These are phyloP conservation scores for Neopestalotiopsis sp. DNA, from an alignment of 2,329 filamentous ascomycete species.

Conservation along the genomic window DNA sequence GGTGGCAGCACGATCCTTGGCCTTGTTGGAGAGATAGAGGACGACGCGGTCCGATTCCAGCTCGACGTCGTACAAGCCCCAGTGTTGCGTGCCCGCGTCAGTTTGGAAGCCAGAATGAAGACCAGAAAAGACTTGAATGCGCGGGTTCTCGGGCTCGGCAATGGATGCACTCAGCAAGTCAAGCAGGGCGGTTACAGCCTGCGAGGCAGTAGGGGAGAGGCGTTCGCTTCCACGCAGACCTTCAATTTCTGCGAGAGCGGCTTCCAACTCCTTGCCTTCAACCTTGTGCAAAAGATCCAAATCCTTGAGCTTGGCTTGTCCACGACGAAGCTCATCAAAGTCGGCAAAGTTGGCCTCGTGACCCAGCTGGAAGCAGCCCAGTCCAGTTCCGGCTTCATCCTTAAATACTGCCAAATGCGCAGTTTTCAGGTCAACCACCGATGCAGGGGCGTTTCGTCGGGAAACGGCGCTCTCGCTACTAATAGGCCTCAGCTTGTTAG, in stretches of 20 bases:
- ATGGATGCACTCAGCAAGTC: neutral
- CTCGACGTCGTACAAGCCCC: slow-evolving; percentile 11
- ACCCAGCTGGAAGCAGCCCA: slow-evolving; percentile 12
- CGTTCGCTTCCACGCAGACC: neutral
- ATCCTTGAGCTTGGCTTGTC: slow-evolving; percentile 2
- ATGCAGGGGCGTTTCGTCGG: neutral
- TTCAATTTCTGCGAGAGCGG: neutral
- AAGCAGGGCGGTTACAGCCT: neutral
- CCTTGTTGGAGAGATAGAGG: slow-evolving; percentile 12
- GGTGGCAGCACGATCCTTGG: slow-evolving; percentile 7
- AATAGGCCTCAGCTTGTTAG: neutral
- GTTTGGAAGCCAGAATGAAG: slow-evolving; percentile 9
- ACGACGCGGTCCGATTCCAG: neutral
- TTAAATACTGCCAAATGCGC: neutral
- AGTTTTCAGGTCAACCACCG: neutral
- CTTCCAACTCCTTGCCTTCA: neutral
- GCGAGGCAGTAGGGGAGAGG: neutral
- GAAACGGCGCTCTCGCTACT: neutral
- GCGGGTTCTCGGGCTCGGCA: neutral
- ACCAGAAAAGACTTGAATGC: slow-evolving; percentile 7
- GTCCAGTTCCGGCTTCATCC: neutral
- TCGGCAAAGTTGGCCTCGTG: slow-evolving; percentile 9
- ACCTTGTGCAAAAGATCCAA: slow-evolving; percentile 8
- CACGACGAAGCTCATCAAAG: neutral
- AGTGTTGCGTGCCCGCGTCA: slow-evolving; percentile 3